phyloP scores from a whole-genome alignment of 306 rosid species.

The Argentina anserina region DNA sequence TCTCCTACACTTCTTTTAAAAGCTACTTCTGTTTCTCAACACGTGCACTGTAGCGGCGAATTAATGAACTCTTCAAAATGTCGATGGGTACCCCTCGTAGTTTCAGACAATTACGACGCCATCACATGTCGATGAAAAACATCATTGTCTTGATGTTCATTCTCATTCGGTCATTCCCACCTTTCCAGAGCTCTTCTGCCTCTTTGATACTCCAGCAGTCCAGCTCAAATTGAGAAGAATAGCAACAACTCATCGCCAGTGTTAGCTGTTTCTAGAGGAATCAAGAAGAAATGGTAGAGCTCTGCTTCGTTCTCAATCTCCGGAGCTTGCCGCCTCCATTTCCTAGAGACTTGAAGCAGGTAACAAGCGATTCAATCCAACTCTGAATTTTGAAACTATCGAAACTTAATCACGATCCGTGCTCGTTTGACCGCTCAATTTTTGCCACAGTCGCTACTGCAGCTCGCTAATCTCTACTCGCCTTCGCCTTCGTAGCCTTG shows the following conservation, averaged over 20 bases:
- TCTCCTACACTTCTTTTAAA: too few relatives aligned
- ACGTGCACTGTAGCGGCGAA: too few relatives aligned
- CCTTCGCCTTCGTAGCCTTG: slow-evolving; percentile 33
- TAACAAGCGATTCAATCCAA: slow-evolving; percentile 9
- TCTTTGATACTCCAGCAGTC: background rate
- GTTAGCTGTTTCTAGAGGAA: background rate
- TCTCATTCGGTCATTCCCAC: too few relatives aligned
- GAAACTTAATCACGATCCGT: slow-evolving; percentile 17
- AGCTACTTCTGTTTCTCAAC: too few relatives aligned
- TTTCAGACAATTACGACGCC: too few relatives aligned
- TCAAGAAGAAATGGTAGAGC: slow-evolving; percentile 43
- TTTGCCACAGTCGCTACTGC: slow-evolving; percentile 57
- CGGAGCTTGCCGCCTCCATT: slow-evolving; percentile 60
- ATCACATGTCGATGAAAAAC: too few relatives aligned
- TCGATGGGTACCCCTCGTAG: too few relatives aligned
- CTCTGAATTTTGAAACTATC: slow-evolving; percentile 2
- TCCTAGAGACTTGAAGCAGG: slow-evolving; percentile 54
- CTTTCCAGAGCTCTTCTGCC: background rate
- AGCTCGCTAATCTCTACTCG: slow-evolving; percentile 68
- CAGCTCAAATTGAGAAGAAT: background rate
- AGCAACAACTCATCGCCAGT: background rate
- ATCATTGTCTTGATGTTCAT: too few relatives aligned
- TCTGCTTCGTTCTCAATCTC: slow-evolving; percentile 67
- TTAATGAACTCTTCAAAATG: too few relatives aligned
- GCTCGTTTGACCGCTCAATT: background rate